A percentile compares a stretch with the other conserved stretches of the same genome.
Evolutionary conservation across 768 basidiomycete genomes (phyloP).

Genomic region (Candolleomyces efflorescens): DNA sequence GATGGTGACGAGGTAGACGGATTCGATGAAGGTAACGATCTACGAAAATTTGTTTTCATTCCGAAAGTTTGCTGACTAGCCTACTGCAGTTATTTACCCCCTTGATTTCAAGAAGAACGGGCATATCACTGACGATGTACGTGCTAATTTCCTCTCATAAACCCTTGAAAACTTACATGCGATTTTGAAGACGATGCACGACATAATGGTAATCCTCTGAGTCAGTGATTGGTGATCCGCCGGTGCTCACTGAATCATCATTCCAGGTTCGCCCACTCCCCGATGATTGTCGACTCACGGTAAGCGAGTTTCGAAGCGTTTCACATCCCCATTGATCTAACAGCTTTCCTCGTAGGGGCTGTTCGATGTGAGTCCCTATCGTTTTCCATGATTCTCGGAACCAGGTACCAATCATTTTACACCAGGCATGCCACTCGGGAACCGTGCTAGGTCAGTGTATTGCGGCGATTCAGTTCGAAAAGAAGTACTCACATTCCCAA

Average conservation of each 20-base stretch:
- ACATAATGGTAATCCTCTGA: slow-evolving; percentile 36
- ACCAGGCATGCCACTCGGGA: slow-evolving; percentile 51
- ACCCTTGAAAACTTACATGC: not conserved
- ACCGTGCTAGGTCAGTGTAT: slow-evolving; percentile 41
- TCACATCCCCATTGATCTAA: not conserved
- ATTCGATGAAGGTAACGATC: slow-evolving; percentile 60
- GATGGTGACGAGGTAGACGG: slow-evolving; percentile 82
- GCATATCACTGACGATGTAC: slow-evolving; percentile 69
- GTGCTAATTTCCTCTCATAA: slow-evolving; percentile 12
- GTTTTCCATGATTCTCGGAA: not conserved
- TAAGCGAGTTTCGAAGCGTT: slow-evolving; percentile 18
- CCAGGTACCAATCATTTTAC: not conserved
- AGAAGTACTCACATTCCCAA: not conserved
- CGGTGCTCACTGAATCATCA: not conserved
- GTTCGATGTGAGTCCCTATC: slow-evolving; percentile 40
- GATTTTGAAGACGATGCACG: slow-evolving; percentile 39
- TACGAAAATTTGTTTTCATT: not conserved
- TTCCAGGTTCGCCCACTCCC: slow-evolving; percentile 41
- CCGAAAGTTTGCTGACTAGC: not conserved
- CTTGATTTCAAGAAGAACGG: slow-evolving; percentile 76
- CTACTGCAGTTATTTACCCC: slow-evolving; percentile 72
- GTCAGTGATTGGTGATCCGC: not conserved
- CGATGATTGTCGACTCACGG: slow-evolving; percentile 47
- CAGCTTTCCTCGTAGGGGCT: slow-evolving; percentile 31
- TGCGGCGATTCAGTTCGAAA: not conserved